Conservation (phyloP, 441 rosid species). For the Hypseocharis bilobata region DNA sequence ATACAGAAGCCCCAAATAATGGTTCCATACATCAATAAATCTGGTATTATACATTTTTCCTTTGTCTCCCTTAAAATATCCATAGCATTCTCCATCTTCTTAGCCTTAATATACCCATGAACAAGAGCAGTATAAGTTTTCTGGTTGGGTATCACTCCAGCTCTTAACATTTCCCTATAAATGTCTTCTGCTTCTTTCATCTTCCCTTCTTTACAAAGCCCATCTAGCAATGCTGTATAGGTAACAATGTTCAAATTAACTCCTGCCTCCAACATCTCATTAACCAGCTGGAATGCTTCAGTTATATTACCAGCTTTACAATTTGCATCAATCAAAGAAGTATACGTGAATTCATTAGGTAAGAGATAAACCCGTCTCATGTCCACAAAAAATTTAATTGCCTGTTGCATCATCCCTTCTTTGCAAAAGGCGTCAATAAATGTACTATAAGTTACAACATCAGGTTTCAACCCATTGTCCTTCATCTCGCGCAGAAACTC, state of each 20-base stretch:
- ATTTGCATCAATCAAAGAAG: slow-evolving; percentile 58
- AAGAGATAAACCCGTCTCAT: slow-evolving; percentile 55
- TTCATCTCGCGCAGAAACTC: slow-evolving; percentile 47
- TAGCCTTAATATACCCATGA: slow-evolving; percentile 53
- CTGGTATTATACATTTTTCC: slow-evolving; percentile 39
- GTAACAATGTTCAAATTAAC: slow-evolving; percentile 51
- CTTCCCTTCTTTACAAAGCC: slow-evolving; percentile 48
- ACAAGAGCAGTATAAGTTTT: slow-evolving; percentile 46
- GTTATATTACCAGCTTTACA: slow-evolving; percentile 45
- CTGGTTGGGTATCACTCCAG: slow-evolving; percentile 45
- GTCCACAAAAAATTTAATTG: slow-evolving; percentile 52
- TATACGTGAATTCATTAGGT: slow-evolving; percentile 63
- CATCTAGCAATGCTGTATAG: slow-evolving; percentile 47
- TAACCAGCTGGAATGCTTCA: slow-evolving; percentile 50
- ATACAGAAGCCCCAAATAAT: slow-evolving; percentile 52
- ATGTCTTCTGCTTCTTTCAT: slow-evolving; percentile 52
- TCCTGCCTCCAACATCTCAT: slow-evolving; percentile 48
- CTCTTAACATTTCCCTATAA: slow-evolving; percentile 36
- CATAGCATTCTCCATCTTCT: slow-evolving; percentile 42
- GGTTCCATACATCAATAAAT: slow-evolving; percentile 53
- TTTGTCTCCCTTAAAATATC: slow-evolving; percentile 45
- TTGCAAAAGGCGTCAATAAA: slow-evolving; percentile 62
- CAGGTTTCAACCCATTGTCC: slow-evolving; percentile 41
- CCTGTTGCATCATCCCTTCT: slow-evolving; percentile 60
- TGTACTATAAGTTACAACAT: slow-evolving; percentile 61